Conservation (phyloP, 73 alveolate species). For the Paramecium tetraurelia region DNA sequence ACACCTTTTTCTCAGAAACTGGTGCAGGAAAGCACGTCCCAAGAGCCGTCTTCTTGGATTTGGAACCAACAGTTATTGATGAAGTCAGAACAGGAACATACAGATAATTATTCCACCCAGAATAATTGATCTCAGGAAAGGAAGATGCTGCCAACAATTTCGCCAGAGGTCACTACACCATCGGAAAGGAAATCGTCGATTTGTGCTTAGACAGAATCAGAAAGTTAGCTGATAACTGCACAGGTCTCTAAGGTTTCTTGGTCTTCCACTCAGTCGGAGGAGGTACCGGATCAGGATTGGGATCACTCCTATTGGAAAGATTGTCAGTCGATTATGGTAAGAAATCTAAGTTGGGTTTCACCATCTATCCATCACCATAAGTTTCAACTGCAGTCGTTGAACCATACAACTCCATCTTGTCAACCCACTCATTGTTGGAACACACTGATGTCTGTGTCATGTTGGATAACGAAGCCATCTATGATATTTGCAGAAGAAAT, state of each 20-base stretch:
- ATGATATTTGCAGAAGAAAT: slow-evolving; percentile 74
- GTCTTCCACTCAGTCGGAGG: slow-evolving; percentile 98
- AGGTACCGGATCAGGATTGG: slow-evolving; percentile 99
- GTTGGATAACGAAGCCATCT: slow-evolving; percentile 79
- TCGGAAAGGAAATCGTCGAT: slow-evolving; percentile 92
- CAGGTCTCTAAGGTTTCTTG: slow-evolving; percentile 96
- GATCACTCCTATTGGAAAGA: slow-evolving; percentile 95
- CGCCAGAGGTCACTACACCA: slow-evolving; percentile 96
- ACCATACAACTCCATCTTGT: slow-evolving; percentile 85
- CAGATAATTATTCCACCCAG: slow-evolving; percentile 86
- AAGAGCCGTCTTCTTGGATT: slow-evolving; percentile 95
- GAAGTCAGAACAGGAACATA: slow-evolving; percentile 93
- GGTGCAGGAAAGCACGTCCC: slow-evolving; percentile 99
- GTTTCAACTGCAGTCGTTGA: slow-evolving; percentile 92
- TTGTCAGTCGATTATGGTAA: slow-evolving; percentile 91
- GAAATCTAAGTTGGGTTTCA: slow-evolving; percentile 85
- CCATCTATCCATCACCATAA: slow-evolving; percentile 86
- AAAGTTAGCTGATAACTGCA: slow-evolving; percentile 94
- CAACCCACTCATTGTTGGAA: slow-evolving; percentile 81
- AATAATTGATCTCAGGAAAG: slow-evolving; percentile 78
- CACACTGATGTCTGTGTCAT: slow-evolving; percentile 93
- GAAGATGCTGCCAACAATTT: slow-evolving; percentile 93
- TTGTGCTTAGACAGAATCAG: slow-evolving; percentile 88
- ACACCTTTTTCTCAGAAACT: slow-evolving; percentile 97
- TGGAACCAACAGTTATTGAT: slow-evolving; percentile 95